These are phyloP conservation scores for Amaranthus hypochondriacus DNA, from an alignment of 148 eudicot genomes.

Conservation along the genomic window DNA sequence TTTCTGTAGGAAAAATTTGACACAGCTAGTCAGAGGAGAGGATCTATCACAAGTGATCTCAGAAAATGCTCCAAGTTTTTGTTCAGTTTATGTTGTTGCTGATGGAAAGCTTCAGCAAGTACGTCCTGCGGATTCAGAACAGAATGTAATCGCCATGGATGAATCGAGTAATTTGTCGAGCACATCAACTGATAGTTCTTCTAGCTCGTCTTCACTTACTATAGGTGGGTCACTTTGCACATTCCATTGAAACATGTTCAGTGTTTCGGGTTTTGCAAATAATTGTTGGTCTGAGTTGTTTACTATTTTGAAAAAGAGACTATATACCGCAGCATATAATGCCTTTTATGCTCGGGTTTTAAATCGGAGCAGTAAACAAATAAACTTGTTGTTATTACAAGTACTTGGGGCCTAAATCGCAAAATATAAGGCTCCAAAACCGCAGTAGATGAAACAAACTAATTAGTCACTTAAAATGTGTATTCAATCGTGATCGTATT, in stretches of 20 bases:
- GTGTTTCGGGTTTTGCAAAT: too few relatives aligned
- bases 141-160: slow-evolving; percentile 36
- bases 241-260: background rate
- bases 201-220: slow-evolving; percentile 45
- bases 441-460: too few relatives aligned
- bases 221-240: slow-evolving; percentile 32
- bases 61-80: slow-evolving; percentile 57
- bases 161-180: slow-evolving; percentile 32
- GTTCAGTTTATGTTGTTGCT: slow-evolving; percentile 75
- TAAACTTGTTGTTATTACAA: too few relatives aligned
- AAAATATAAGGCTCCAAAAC: too few relatives aligned
- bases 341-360: background rate
- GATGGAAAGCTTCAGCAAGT: slow-evolving; percentile 68
- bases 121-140: slow-evolving; percentile 58
- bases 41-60: slow-evolving; percentile 53
- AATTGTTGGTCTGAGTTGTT: too few relatives aligned
- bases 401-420: too few relatives aligned
- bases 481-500: background rate
- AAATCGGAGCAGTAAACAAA: background rate
- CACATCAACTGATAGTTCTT: slow-evolving; percentile 40
- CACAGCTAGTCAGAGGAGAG: slow-evolving; percentile 27
- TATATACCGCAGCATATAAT: too few relatives aligned
- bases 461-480: too few relatives aligned
- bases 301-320: too few relatives aligned
- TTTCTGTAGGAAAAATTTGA: slow-evolving; percentile 31